Conservation (phyloP, 768 basidiomycete genomes). For the Naganishia randhawae region DNA sequence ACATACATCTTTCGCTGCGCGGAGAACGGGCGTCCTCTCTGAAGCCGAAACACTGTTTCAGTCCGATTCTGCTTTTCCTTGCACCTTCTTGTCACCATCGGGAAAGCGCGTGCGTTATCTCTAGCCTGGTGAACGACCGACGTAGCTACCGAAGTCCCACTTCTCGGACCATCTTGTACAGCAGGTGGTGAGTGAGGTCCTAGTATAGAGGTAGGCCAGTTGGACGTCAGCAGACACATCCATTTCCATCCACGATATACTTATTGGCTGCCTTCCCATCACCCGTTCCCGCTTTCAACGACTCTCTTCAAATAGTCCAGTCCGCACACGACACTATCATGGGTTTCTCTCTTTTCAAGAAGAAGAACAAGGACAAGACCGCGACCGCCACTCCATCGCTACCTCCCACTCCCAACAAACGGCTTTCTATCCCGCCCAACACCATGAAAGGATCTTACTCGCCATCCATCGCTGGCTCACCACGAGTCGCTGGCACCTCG, state of each 20-base stretch:
- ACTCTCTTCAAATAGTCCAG: background rate
- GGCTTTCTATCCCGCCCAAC: background rate
- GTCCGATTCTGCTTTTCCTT: background rate
- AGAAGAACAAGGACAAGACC: slow-evolving; percentile 30
- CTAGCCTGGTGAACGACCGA: background rate
- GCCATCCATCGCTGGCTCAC: background rate
- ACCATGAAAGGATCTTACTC: background rate
- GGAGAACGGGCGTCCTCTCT: background rate
- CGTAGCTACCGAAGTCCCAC: too few relatives aligned
- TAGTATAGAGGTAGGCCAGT: background rate
- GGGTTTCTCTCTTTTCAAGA: slow-evolving; percentile 35
- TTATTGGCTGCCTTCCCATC: background rate
- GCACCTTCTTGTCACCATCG: background rate
- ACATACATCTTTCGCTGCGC: slow-evolving; percentile 2
- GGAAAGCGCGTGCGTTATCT: background rate
- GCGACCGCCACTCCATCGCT: slow-evolving; percentile 1
- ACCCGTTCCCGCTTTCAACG: background rate
- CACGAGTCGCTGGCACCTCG: background rate
- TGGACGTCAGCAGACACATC: background rate
- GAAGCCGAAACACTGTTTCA: slow-evolving; percentile 21
- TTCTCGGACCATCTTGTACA: slow-evolving; percentile 1
- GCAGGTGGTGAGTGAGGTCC: background rate
- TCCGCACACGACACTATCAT: slow-evolving; percentile 21
- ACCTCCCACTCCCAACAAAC: background rate
- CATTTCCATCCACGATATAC: background rate